phyloP scores from a whole-genome alignment of 768 basidiomycete species.

The Phaeolepiota aurea region DNA sequence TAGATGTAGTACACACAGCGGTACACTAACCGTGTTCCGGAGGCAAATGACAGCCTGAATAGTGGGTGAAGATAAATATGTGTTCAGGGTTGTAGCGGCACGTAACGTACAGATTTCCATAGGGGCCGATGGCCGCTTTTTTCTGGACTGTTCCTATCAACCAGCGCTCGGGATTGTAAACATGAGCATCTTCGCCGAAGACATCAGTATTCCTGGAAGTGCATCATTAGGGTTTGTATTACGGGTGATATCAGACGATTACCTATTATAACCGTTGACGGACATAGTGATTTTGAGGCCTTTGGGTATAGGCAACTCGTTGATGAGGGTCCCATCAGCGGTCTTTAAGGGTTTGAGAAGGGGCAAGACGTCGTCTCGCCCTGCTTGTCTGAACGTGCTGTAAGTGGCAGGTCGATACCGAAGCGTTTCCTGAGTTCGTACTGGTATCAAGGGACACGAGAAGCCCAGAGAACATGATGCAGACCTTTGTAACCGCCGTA shows the following conservation, averaged over 20 bases:
- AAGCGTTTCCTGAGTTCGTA: constrained; percentile 29
- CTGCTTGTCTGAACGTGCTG: constrained; percentile 28
- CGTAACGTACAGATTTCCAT: constrained; percentile 34
- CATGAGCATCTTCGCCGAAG: constrained; percentile 39
- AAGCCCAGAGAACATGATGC: constrained; percentile 1
- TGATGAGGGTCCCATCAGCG: constrained; percentile 32
- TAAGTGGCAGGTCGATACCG: constrained; percentile 33
- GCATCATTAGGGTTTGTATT: too few species aligned
- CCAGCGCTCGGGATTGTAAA: constrained; percentile 45
- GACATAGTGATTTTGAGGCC: constrained; percentile 42
- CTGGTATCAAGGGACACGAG: not conserved
- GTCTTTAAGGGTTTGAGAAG: constrained; percentile 43
- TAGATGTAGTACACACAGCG: not conserved
- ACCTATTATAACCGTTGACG: constrained; percentile 49
- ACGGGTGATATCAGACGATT: too few species aligned
- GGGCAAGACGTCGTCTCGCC: constrained; percentile 48
- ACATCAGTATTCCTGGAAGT: constrained; percentile 26
- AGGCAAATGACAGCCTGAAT: constrained; percentile 20
- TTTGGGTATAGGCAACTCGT: constrained; percentile 40
- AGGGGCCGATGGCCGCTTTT: constrained; percentile 35
- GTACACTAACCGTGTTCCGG: constrained; percentile 19
- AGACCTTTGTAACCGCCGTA: constrained; percentile 38
- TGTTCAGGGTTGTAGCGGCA: too few species aligned
- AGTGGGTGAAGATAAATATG: constrained; percentile 4
- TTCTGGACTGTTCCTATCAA: constrained; percentile 24